Percentiles rank a stretch among this genome's conserved stretches.
phyloP scores from a whole-genome alignment of 2,329 filamentous ascomycete species.

The Colletotrichum chlorophyti region DNA sequence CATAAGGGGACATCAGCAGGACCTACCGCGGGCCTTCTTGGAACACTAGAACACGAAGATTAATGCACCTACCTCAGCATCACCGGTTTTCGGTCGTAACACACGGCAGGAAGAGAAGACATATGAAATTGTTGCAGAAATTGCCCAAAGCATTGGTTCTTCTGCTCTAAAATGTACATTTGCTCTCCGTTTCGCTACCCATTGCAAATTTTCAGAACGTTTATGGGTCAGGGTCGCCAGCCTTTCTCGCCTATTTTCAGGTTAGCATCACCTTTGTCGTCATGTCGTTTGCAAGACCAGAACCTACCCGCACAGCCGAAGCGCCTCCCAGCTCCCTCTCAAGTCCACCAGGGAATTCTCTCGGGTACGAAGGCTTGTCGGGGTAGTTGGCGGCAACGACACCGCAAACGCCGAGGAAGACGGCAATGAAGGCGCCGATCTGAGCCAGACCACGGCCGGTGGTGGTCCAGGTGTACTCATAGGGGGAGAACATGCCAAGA shows the following conservation, averaged over 20 bases:
- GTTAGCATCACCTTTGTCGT: constrained; percentile 13
- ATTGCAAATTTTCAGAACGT: constrained; percentile 28
- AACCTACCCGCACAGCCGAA: constrained; percentile 69
- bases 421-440: constrained; percentile 70
- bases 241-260: constrained; percentile 55
- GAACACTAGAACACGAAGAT: no score
- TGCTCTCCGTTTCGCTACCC: constrained; percentile 10
- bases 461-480: constrained; percentile 85
- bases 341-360: constrained; percentile 75
- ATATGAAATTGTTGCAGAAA: constrained; percentile 21
- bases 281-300: not conserved
- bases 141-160: constrained; percentile 22
- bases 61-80: no score
- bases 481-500: constrained; percentile 85
- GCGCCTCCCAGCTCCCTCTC: constrained; percentile 78
- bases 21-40: no score
- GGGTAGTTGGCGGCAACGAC: constrained; percentile 74
- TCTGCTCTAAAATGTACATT: constrained; percentile 29
- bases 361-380: constrained; percentile 72
- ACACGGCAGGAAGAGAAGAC: no score
- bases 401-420: constrained; percentile 70
- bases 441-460: constrained; percentile 74
- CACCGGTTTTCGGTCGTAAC: no score
- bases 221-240: constrained; percentile 63
- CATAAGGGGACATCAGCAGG: no score